Conservation (phyloP, 345 rosid species). For the Luvunga scandens region DNA sequence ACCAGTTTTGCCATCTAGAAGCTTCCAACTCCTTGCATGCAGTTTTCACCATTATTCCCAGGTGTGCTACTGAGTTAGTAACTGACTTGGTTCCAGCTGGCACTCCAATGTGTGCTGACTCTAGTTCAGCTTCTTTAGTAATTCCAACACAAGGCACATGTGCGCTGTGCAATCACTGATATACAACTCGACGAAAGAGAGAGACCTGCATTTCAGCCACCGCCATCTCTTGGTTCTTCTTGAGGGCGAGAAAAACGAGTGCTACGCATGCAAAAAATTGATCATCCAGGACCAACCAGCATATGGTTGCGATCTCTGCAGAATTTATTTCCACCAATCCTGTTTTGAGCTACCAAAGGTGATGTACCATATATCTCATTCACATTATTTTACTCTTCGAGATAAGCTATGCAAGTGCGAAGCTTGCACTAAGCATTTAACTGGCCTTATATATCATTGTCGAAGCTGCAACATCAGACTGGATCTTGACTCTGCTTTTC, state of each 20-base stretch:
- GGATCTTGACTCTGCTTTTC: background rate
- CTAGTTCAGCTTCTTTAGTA: no score
- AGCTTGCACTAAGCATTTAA: no score
- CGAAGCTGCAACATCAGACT: background rate
- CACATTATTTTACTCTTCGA: background rate
- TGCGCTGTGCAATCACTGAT: background rate
- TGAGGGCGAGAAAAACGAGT: fast-evolving
- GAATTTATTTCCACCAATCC: background rate
- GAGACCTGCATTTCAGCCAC: background rate
- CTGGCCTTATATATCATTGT: background rate
- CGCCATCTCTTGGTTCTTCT: background rate
- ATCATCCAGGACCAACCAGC: background rate
- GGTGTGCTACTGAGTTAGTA: no score
- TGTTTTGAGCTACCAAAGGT: background rate
- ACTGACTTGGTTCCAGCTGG: no score
- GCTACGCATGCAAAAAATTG: background rate
- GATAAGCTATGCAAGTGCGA: no score
- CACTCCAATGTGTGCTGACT: no score
- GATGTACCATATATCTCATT: background rate
- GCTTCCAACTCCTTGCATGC: no score
- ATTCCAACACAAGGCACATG: no score
- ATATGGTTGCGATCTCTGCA: background rate
- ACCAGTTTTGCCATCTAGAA: no score
- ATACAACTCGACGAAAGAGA: background rate
- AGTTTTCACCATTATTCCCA: no score